A percentile compares a stretch with the other conserved stretches of the same genome.
Conservation (phyloP, 2,329 filamentous ascomycete species). For the Alternaria ethzedia region DNA sequence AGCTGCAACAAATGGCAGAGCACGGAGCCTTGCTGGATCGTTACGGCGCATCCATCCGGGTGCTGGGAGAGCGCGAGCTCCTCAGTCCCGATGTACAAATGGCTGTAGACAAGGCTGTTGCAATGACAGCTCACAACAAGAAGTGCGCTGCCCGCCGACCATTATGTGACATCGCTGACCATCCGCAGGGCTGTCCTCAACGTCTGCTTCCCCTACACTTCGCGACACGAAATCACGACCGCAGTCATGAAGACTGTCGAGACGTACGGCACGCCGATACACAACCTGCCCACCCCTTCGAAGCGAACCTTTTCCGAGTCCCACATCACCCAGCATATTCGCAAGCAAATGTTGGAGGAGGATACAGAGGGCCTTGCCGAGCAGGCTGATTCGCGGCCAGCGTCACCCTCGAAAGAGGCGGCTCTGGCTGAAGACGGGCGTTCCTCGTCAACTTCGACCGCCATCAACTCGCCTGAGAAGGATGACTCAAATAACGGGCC, state of each 20-base stretch:
- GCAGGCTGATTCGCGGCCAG: constrained; percentile 35
- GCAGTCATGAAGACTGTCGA: constrained; percentile 87
- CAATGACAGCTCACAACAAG: constrained; percentile 86
- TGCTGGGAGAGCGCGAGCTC: constrained; percentile 83
- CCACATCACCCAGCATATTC: constrained; percentile 84
- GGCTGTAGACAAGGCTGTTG: constrained; percentile 83
- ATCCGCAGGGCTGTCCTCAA: constrained; percentile 71
- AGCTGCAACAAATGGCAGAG: constrained; percentile 87
- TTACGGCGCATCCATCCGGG: constrained; percentile 85
- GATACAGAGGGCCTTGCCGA: constrained; percentile 43
- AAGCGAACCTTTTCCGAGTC: constrained; percentile 82
- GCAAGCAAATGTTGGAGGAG: constrained; percentile 56
- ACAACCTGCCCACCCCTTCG: constrained; percentile 58
- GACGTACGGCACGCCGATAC: constrained; percentile 78
- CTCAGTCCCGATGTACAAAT: constrained; percentile 87
- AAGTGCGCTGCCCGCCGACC: constrained; percentile 59
- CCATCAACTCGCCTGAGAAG: constrained; percentile 45
- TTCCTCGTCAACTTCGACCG: constrained; percentile 48
- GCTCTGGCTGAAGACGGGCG: constrained; percentile 35
- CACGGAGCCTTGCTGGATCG: constrained; percentile 92
- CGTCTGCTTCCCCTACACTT: constrained; percentile 98
- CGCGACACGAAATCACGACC: constrained; percentile 90
- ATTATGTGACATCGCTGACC: constrained; percentile 7
- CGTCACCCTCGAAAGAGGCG: constrained; percentile 44
- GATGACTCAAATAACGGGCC: constrained; percentile 28